Conservation (phyloP, 306 rosid genomes). For the Cyamopsis tetragonoloba region DNA sequence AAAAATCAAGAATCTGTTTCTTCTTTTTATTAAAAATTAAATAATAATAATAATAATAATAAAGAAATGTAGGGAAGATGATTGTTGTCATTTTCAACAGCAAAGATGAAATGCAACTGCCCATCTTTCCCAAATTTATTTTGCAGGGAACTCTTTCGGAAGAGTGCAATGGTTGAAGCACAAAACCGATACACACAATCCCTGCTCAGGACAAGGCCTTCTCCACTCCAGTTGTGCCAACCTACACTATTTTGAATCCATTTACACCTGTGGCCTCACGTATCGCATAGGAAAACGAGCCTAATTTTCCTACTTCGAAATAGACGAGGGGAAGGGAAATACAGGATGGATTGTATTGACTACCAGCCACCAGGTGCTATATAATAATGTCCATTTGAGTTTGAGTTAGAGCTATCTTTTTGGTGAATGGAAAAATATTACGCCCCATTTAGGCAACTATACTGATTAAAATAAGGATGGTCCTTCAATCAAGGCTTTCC, state of each 20-base stretch:
- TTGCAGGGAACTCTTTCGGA: slow-evolving; percentile 56
- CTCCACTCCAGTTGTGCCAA: slow-evolving; percentile 6
- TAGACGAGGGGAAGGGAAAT: not conserved
- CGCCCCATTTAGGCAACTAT: not conserved
- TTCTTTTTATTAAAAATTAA: not conserved
- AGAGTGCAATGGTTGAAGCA: slow-evolving; percentile 41
- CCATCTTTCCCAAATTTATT: slow-evolving; percentile 49
- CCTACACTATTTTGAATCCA: slow-evolving; percentile 6
- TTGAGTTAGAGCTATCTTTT: not conserved
- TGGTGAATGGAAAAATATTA: not conserved
- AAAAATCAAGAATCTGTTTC: not conserved
- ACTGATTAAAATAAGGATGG: not conserved
- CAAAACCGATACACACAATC: slow-evolving; percentile 54
- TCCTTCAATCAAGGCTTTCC: not conserved
- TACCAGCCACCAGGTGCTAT: not conserved
- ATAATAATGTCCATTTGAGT: not conserved
- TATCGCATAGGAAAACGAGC: not conserved
- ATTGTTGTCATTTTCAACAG: slow-evolving; percentile 43
- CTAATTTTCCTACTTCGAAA: not conserved
- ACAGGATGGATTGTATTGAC: not conserved
- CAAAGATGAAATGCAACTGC: slow-evolving; percentile 50
- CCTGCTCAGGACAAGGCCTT: slow-evolving; percentile 35
- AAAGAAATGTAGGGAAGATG: slow-evolving; percentile 41
- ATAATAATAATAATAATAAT: too few species aligned
- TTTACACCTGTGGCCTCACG: slow-evolving; percentile 9